These are phyloP conservation scores for Neofusicoccum kwambonambiense DNA, from an alignment of 2,329 filamentous ascomycete species.

Conservation along the genomic window DNA sequence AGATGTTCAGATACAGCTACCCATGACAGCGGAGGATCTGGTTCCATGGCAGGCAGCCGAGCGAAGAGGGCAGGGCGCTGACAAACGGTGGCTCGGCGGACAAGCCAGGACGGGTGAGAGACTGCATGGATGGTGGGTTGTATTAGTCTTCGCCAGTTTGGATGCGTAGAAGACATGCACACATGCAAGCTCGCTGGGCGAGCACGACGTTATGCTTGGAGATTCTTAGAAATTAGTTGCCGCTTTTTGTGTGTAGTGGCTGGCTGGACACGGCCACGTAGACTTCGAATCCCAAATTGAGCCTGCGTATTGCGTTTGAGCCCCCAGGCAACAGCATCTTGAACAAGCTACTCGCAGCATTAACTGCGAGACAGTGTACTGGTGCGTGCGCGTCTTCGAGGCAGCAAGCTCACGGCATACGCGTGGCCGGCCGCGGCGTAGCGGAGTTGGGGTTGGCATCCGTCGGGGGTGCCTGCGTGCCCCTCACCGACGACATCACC, in stretches of 20 bases:
- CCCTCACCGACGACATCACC: constrained; percentile 15
- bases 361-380: neutral
- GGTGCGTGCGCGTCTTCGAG: neutral
- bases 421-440: neutral
- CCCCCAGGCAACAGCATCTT: neutral
- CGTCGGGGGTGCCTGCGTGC: neutral
- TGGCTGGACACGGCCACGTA: neutral
- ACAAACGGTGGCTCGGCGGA: neutral
- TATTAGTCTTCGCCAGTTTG: neutral
- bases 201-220: neutral
- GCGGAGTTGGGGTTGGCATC: neutral
- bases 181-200: neutral
- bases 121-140: neutral
- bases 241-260: neutral
- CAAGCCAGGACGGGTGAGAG: neutral
- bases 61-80: neutral
- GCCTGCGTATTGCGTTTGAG: neutral
- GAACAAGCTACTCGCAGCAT: no score
- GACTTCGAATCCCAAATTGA: neutral
- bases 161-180: neutral
- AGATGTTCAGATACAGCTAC: constrained; percentile 9
- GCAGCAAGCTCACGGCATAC: neutral
- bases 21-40: neutral
- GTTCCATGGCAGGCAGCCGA: neutral
- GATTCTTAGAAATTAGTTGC: constrained; percentile 4